phyloP scores from a whole-genome alignment of 78 protist genomes.

The Paulinella micropora region DNA sequence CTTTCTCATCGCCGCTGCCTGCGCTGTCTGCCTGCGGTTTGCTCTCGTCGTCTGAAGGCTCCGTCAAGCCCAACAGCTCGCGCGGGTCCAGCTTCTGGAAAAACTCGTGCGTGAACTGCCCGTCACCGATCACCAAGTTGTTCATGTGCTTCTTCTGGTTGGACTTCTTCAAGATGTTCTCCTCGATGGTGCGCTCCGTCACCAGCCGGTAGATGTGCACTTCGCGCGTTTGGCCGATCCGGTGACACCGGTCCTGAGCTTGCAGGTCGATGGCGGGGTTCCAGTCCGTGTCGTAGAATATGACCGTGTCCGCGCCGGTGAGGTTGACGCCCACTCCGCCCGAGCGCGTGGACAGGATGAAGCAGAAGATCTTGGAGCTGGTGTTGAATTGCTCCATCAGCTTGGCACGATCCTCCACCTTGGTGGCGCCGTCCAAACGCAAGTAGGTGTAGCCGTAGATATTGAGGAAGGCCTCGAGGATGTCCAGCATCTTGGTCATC shows the following conservation, averaged over 20 bases:
- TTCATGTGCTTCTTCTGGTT: constrained; percentile 60
- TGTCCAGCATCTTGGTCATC: constrained; percentile 64
- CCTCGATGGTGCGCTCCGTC: constrained; percentile 65
- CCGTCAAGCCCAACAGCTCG: background rate
- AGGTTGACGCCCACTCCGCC: constrained; percentile 92
- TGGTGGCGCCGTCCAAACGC: constrained; percentile 86
- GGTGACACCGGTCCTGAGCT: constrained; percentile 91
- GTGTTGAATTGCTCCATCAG: constrained; percentile 70
- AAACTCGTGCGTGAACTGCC: background rate
- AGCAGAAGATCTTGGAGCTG: constrained; percentile 47
- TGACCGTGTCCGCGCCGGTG: constrained; percentile 93
- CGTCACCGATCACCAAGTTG: constrained; percentile 43
- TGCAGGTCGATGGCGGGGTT: constrained; percentile 78
- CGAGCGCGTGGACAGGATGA: constrained; percentile 75
- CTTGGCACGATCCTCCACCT: constrained; percentile 58
- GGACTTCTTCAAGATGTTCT: constrained; percentile 68
- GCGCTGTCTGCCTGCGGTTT: background rate
- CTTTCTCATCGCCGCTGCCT: background rate
- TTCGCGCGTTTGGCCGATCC: constrained; percentile 86
- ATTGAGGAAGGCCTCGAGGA: constrained; percentile 69
- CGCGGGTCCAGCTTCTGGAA: background rate
- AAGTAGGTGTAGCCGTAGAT: constrained; percentile 61
- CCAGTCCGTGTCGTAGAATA: constrained; percentile 90
- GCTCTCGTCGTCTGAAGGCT: too few species aligned
- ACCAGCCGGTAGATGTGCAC: constrained; percentile 86